Base-by-base conservation (phyloP, 345 rosid species). In the Reutealis trisperma region DNA sequence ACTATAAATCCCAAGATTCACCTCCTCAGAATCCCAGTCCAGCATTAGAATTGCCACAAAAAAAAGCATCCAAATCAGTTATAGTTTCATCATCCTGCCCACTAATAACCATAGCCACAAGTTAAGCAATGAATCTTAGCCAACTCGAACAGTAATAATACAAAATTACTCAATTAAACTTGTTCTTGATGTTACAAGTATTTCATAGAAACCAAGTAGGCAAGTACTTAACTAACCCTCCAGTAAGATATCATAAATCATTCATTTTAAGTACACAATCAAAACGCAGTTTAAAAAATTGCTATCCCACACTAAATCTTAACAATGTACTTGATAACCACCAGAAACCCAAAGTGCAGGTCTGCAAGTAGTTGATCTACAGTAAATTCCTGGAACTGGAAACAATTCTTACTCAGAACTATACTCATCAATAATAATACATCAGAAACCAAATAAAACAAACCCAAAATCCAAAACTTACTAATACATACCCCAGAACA, bases 41-140 rank as follows among this genome's bases (percentile, higher is more conserved):
- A 44, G 21, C 19, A 63, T n/a, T 51, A 19, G 11, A 49, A 63
- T 63, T 21, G 73, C 9, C 47, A 13, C 30, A 41, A 34, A 32
- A 59, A 58, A 9, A 25, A 57, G 52, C 73, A 80, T 70, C 72
- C 66, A 74, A 80, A 79, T 76, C 57, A 30, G 65, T 62, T 57
- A 34, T 11, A 58, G 14, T 24, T 68, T 25, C 49, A 74, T 63
- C 49, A 15, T 45, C 67, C 72, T 30, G 24, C 37, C 22, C 47
- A 21, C 69, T 45, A 72, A 27, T 34, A 15, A 55, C 51, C 70
- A 51, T 58, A 67, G 63, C 41, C 67, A 41, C 14, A 67, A 47
- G 37, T 55, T 21, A 49, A 49, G 60, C 32, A 47, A 45, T 37
- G 7, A 77, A 70, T 42, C 69, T 27, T 59, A 63, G 68, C 79